Conservation (phyloP, 306 rosid species). For the Begonia peltatifolia region DNA sequence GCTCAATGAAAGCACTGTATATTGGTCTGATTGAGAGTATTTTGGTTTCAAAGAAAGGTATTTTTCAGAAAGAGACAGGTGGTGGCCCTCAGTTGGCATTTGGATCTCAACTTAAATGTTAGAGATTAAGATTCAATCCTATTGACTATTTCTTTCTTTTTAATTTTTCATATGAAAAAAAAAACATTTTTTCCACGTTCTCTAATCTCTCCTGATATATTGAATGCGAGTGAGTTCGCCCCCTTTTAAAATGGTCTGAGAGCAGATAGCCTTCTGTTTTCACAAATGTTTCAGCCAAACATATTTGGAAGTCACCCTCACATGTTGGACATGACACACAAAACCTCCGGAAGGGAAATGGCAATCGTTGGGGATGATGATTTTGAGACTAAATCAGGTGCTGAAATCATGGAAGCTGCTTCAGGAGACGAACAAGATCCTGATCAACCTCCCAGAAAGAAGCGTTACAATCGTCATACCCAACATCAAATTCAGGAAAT, state of each 20-base stretch:
- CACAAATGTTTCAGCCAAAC: constrained; percentile 78
- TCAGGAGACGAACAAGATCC: constrained; percentile 82
- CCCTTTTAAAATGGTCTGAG: constrained; percentile 26
- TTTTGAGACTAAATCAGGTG: constrained; percentile 71
- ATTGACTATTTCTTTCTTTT: background rate
- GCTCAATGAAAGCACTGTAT: too few species aligned
- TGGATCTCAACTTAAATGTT: too few species aligned
- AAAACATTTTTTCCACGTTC: constrained; percentile 8
- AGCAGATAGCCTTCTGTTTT: constrained; percentile 32
- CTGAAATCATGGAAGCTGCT: constrained; percentile 42
- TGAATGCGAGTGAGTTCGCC: too few species aligned
- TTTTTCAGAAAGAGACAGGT: too few species aligned
- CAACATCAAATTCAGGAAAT: constrained; percentile 98
- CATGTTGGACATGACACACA: constrained; percentile 48
- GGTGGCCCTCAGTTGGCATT: too few species aligned
- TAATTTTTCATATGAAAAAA: constrained; percentile 1
- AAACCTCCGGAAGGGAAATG: constrained; percentile 73
- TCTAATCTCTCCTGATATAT: too few species aligned
- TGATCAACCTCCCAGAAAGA: constrained; percentile 45
- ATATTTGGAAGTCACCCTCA: constrained; percentile 51
- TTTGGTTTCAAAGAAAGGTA: too few species aligned
- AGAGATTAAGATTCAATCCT: too few species aligned
- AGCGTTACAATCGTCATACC: constrained; percentile 96
- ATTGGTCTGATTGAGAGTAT: too few species aligned
- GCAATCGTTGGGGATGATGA: constrained; percentile 63